Evolutionary conservation across 495 filamentous ascomycete genomes (phyloP).

Genomic region (Daldinia decipiens): DNA sequence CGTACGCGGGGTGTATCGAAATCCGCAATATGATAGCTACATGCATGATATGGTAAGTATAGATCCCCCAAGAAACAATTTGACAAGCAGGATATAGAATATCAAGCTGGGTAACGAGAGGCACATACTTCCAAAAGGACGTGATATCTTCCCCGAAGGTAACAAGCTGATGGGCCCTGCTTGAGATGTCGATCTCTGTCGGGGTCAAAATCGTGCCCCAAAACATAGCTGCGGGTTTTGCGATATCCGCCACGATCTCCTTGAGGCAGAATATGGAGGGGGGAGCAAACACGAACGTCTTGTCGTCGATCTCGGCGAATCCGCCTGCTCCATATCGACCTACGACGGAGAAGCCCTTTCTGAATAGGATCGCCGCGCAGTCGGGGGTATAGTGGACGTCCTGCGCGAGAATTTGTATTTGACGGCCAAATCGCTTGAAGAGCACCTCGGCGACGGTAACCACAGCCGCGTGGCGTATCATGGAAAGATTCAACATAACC

Average conservation of each 20-base stretch:
- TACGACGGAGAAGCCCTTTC: constrained; percentile 28
- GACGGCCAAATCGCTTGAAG: constrained; percentile 20
- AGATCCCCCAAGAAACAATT: background rate
- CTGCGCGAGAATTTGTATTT: constrained; percentile 26
- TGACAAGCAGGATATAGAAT: background rate
- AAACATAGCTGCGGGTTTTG: constrained; percentile 36
- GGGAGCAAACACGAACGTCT: constrained; percentile 35
- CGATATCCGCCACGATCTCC: constrained; percentile 37
- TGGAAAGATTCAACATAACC: background rate
- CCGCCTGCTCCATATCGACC: constrained; percentile 30
- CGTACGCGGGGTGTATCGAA: constrained; percentile 36
- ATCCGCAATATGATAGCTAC: background rate
- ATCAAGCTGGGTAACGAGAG: background rate
- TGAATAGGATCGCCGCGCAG: constrained; percentile 17
- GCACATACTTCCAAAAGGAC: constrained; percentile 23
- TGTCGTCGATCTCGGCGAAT: constrained; percentile 30
- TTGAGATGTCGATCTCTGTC: constrained; percentile 12
- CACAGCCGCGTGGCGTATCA: constrained; percentile 25
- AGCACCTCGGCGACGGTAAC: constrained; percentile 15
- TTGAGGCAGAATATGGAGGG: constrained; percentile 23
- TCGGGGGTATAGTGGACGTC: constrained; percentile 19
- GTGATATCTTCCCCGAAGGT: constrained; percentile 6
- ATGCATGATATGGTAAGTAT: background rate
- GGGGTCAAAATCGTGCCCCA: constrained; percentile 22
- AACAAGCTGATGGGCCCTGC: background rate